A percentile compares a stretch with the other conserved stretches of the same genome.
Conservation (phyloP, 371 early-diverging fungal species). For the Mucor mucedo region DNA sequence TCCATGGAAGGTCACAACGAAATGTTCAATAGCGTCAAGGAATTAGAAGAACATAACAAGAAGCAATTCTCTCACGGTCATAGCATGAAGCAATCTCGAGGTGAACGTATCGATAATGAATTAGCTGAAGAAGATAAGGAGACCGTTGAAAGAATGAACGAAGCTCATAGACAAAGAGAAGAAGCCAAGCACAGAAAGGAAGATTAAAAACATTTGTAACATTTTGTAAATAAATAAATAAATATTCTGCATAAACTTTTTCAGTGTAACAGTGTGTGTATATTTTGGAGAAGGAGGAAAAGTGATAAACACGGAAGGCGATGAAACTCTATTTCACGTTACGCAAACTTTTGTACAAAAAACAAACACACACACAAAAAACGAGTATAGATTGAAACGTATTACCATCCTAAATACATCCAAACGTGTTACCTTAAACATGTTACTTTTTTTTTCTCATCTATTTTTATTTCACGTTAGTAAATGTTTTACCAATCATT, state of each 20-base stretch:
- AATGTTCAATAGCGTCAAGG: slow-evolving; percentile 25
- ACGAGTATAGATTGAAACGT: too few species aligned
- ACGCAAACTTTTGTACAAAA: too few species aligned
- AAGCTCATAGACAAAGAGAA: slow-evolving; percentile 20
- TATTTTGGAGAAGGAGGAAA: neutral
- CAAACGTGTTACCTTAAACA: too few species aligned
- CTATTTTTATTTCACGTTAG: too few species aligned
- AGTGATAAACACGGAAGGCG: too few species aligned
- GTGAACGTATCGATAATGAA: slow-evolving; percentile 23
- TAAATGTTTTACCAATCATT: too few species aligned
- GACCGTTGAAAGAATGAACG: slow-evolving; percentile 20
- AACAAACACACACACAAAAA: too few species aligned
- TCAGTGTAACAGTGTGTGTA: neutral
- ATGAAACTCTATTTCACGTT: too few species aligned
- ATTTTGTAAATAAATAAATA: slow-evolving; percentile 4
- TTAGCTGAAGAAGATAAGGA: slow-evolving; percentile 25
- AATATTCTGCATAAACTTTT: neutral
- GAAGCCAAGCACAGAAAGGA: slow-evolving; percentile 10
- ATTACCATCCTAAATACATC: too few species aligned
- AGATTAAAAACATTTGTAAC: neutral
- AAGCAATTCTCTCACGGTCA: slow-evolving; percentile 13
- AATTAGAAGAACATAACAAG: slow-evolving; percentile 14
- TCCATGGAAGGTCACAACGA: slow-evolving; percentile 17
- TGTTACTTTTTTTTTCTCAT: too few species aligned
- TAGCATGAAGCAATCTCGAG: slow-evolving; percentile 18